Percentiles rank a stretch among this genome's conserved stretches.
These are phyloP conservation scores for Flaveria brownii DNA, from an alignment of 129 eudicot genomes.

Conservation along the genomic window DNA sequence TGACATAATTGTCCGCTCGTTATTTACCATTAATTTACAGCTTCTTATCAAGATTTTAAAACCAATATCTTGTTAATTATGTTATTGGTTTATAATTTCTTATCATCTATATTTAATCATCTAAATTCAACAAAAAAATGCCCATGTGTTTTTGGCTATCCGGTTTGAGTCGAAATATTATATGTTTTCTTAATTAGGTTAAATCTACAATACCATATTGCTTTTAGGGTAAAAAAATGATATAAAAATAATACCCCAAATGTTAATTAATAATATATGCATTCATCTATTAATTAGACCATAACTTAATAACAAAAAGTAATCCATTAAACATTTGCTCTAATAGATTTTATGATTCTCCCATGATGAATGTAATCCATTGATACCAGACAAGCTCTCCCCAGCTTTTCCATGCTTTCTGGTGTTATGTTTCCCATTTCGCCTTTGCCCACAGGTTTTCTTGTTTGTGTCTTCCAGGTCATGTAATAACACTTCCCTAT, in stretches of 20 bases:
- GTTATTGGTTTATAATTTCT: background rate
- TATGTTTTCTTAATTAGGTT: background rate
- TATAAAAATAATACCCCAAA: background rate
- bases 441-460: constrained; percentile 34
- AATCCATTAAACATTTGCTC: background rate
- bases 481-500: constrained; percentile 19
- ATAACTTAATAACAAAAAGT: background rate
- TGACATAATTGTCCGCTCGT: background rate
- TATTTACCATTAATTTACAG: background rate
- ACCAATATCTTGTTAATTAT: background rate
- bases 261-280: background rate
- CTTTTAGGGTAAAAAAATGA: background rate
- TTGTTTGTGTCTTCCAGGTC: constrained; percentile 30
- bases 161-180: background rate
- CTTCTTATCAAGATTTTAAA: background rate
- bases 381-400: constrained; percentile 30
- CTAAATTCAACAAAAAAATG: background rate
- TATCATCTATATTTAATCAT: background rate
- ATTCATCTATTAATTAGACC: background rate
- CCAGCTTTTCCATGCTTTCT: constrained; percentile 58
- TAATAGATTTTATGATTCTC: background rate
- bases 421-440: constrained; percentile 59
- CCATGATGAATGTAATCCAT: constrained; percentile 28
- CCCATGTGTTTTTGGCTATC: background rate
- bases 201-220: background rate